Base-by-base conservation (phyloP, 2,329 filamentous ascomycete species). In the Cladobotryum protrusum region DNA sequence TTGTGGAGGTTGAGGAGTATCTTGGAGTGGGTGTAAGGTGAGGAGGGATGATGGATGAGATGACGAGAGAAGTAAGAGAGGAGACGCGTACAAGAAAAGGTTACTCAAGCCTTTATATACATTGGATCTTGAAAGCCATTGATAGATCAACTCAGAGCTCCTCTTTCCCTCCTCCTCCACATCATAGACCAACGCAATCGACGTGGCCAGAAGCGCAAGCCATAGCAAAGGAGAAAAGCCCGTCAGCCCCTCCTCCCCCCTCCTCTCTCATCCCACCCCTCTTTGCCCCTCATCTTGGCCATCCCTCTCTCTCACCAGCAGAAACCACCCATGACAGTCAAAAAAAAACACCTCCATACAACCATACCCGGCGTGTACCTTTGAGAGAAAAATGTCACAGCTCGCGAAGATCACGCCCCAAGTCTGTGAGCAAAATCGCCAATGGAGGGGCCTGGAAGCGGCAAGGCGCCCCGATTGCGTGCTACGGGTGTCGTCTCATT, bases 401-500 rank as follows among this genome's bases (percentile, higher is more conserved):
- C 24, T 8, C 11, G 24, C 11, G 24, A 29, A 29, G 24, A 29
- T 29, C 4, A 9, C 24, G 6, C 24, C 24, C 24, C 24, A 29
- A 29, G 24, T 29, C 11, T 29, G 24, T 29, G 24, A 29, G 24
- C 24, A 29, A 29, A 29, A 29, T 29, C 24, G 11, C 24, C 6
- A 29, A 29, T 4, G 14, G 43, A 46, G 35, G 48, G 47, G 44
- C 35, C 49, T 42, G 35, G 42, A 53, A 42, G 43, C 42, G 52
- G 49, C 50, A 57, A 56, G 56, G 50, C 46, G 51, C 50, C 32
- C 40, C 57, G 55, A 63, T 63, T 61, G 59, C 61, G 61, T 63
- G 61, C 57, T 61, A 54, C 49, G 45, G 44, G 39, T 45, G 45
- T 18, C 43, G 47, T 49, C 58, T 55, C 52, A 62, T 61, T 61